These are phyloP conservation scores for Exobasidium cylindrosporum DNA, from an alignment of 1,284 basidiomycete species.

Conservation along the genomic window DNA sequence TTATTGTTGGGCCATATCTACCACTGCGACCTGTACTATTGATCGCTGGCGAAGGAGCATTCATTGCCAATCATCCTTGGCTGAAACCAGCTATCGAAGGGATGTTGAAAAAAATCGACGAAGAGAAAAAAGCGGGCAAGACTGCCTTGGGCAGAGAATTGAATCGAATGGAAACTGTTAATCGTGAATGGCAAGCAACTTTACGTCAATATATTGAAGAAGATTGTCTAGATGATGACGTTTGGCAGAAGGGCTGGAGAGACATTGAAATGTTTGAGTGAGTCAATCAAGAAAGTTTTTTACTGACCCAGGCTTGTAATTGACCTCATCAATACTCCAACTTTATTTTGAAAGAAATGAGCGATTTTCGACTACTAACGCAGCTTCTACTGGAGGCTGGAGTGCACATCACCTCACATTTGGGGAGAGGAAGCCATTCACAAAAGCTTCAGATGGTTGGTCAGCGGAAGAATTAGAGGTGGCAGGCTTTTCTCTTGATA, in stretches of 20 bases:
- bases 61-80: constrained; percentile 52
- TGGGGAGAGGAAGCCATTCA: constrained; percentile 41
- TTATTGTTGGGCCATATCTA: constrained; percentile 45
- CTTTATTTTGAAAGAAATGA: constrained; percentile 25
- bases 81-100: constrained; percentile 38
- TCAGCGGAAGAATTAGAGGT: constrained; percentile 34
- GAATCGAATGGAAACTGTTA: constrained; percentile 11
- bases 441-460: constrained; percentile 48
- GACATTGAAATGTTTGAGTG: constrained; percentile 51
- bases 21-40: constrained; percentile 46
- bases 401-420: constrained; percentile 28
- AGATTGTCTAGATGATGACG: constrained; percentile 45
- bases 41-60: constrained; percentile 46
- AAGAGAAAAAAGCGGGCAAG: constrained; percentile 9
- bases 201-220: constrained; percentile 46
- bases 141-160: constrained; percentile 6
- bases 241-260: constrained; percentile 49
- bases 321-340: not conserved
- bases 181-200: constrained; percentile 17
- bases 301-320: not conserved
- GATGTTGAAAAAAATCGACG: not conserved
- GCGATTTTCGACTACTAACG: constrained; percentile 22
- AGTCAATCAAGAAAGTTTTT: not conserved
- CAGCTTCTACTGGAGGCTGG: constrained; percentile 26
- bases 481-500: constrained; percentile 30